phyloP scores from a whole-genome alignment of 306 rosid genomes.

The Luffa acutangula region DNA sequence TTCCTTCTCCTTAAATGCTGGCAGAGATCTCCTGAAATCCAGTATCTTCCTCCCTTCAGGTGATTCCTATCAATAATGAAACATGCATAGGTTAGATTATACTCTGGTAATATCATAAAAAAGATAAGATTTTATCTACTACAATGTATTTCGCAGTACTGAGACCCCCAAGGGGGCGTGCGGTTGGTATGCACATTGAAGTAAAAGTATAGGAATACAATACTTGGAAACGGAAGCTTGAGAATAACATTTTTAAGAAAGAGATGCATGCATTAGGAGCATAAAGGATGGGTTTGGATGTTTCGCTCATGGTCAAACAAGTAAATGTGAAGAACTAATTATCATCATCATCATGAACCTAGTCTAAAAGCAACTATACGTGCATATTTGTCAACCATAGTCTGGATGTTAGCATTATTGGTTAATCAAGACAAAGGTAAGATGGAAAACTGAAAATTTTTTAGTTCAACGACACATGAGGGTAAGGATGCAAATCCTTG shows the following conservation, averaged over 20 bases:
- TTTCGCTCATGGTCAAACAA: background rate
- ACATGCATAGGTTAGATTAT: background rate
- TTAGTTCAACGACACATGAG: background rate
- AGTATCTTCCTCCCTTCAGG: constrained; percentile 48
- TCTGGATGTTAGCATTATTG: background rate
- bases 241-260: background rate
- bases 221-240: background rate
- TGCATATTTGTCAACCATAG: background rate
- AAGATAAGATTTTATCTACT: background rate
- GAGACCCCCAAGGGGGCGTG: background rate
- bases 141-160: background rate
- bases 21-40: constrained; percentile 39
- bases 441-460: too few species aligned
- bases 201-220: background rate
- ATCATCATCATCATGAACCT: background rate
- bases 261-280: background rate
- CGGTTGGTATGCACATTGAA: background rate
- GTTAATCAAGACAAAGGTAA: background rate
- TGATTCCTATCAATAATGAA: constrained; percentile 29
- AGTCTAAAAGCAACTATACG: background rate
- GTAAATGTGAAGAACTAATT: background rate
- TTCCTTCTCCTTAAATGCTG: constrained; percentile 40
- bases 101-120: background rate
- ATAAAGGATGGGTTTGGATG: background rate
- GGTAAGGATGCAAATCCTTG: background rate